A percentile compares a stretch with the other conserved stretches of the same genome.
Evolutionary conservation across 345 rosid genomes (phyloP).

Genomic region (Populus davidiana): DNA sequence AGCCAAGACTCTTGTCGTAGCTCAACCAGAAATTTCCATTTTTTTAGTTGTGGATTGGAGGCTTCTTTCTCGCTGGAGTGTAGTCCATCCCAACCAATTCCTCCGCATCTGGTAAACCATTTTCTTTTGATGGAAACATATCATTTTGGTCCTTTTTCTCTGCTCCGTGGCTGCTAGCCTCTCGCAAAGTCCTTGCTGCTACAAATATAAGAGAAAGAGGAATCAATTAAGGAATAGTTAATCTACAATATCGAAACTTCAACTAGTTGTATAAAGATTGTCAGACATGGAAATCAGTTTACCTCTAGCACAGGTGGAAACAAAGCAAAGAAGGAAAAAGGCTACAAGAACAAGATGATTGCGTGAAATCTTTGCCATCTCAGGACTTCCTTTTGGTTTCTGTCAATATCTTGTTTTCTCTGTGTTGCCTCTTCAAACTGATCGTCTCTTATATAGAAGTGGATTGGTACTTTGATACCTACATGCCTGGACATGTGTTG

Average conservation of each 20-base stretch:
- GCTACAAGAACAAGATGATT: constrained; percentile 35
- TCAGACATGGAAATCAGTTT: background rate
- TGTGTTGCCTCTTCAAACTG: constrained; percentile 1
- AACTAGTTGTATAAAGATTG: background rate
- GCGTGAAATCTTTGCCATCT: constrained; percentile 37
- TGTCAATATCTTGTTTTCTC: background rate
- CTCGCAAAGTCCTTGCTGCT: constrained; percentile 47
- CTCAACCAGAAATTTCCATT: constrained; percentile 9
- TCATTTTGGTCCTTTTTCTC: constrained; percentile 2
- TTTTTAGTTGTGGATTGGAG: constrained; percentile 59
- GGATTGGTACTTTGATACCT: background rate
- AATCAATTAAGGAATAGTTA: background rate
- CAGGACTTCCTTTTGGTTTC: background rate
- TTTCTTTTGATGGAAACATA: constrained; percentile 10
- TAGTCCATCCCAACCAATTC: constrained; percentile 51
- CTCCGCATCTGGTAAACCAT: constrained; percentile 16
- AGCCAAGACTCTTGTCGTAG: background rate
- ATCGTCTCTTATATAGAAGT: constrained; percentile 28
- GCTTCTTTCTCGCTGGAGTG: constrained; percentile 53
- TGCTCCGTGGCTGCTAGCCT: constrained; percentile 7
- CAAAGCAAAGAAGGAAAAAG: constrained; percentile 41
- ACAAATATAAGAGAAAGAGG: background rate
- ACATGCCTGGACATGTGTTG: constrained; percentile 20
- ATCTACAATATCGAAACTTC: background rate
- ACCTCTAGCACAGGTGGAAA: constrained; percentile 36